Percentiles rank a stretch among this genome's conserved stretches.
These are phyloP conservation scores for Carex kokanica DNA, from an alignment of 176 grass and related monocot species.

Conservation along the genomic window DNA sequence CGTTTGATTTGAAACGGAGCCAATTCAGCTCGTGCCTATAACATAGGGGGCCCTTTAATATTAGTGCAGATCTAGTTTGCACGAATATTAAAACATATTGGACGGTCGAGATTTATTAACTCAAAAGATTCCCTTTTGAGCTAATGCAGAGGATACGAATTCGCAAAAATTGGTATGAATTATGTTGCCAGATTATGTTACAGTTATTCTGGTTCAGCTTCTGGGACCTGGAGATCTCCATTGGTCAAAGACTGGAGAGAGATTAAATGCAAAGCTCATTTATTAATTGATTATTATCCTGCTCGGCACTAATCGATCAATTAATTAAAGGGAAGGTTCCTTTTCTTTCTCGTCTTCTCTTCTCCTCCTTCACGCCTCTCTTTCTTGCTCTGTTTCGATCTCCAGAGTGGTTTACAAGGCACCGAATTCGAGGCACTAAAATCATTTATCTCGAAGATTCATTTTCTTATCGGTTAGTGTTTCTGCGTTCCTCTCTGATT, in stretches of 20 bases:
- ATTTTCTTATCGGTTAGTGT: conserved; percentile 9
- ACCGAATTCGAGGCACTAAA: neutral
- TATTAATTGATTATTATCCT: neutral
- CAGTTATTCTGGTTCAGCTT: neutral
- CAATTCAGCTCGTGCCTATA: too few relatives aligned
- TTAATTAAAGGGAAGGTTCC: neutral
- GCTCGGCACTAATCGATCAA: conserved; percentile 8
- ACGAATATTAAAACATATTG: too few relatives aligned
- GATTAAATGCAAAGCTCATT: neutral
- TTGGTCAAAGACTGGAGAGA: neutral
- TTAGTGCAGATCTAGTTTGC: too few relatives aligned
- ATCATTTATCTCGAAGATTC: neutral
- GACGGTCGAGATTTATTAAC: too few relatives aligned
- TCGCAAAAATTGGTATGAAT: neutral
- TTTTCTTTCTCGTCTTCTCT: neutral
- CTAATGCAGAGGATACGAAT: too few relatives aligned
- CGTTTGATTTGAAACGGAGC: too few relatives aligned
- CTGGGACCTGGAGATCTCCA: neutral
- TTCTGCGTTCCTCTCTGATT: neutral
- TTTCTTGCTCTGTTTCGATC: conserved; percentile 6
- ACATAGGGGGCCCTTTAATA: too few relatives aligned
- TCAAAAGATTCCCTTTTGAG: too few relatives aligned
- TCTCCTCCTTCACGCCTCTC: conserved; percentile 19
- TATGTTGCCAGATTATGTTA: too few relatives aligned
- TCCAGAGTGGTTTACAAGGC: neutral